Evolutionary conservation across 495 filamentous ascomycete genomes (phyloP).

Genomic region (Aspergillus indologenus): DNA sequence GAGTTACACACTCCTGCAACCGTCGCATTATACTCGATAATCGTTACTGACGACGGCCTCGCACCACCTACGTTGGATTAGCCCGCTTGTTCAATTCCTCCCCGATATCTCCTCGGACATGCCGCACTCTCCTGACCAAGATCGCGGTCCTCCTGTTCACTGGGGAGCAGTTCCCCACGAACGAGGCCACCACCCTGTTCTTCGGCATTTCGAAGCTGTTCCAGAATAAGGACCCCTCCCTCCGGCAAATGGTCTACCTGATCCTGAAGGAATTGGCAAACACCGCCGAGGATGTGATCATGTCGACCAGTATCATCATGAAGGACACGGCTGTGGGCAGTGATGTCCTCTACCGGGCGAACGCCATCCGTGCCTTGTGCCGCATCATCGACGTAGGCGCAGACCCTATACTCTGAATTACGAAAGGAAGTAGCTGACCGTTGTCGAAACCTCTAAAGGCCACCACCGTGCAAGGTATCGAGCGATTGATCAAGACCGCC

Average conservation of each 20-base stretch:
- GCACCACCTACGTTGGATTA: constrained; percentile 36
- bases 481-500: constrained; percentile 97
- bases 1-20: constrained; percentile 17
- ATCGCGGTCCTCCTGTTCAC: constrained; percentile 96
- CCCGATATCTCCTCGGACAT: constrained; percentile 90
- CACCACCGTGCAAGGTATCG: constrained; percentile 96
- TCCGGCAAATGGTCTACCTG: constrained; percentile 98
- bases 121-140: constrained; percentile 93
- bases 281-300: constrained; percentile 98
- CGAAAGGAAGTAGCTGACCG: constrained; percentile 10
- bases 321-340: constrained; percentile 97
- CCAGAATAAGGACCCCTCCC: constrained; percentile 96
- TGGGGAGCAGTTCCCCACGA: constrained; percentile 92
- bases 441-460: constrained; percentile 49
- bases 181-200: constrained; percentile 97
- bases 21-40: constrained; percentile 12
- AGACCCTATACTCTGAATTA: not conserved
- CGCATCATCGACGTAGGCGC: constrained; percentile 89
- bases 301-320: constrained; percentile 99
- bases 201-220: constrained; percentile 99
- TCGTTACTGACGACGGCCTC: constrained; percentile 19
- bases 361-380: constrained; percentile 94
- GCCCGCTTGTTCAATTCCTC: constrained; percentile 97
- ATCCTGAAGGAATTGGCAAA: constrained; percentile 94
- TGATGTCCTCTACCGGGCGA: constrained; percentile 92